These are phyloP conservation scores for Aspergillus luchuensis DNA, from an alignment of 2,329 filamentous ascomycete species.

Conservation along the genomic window DNA sequence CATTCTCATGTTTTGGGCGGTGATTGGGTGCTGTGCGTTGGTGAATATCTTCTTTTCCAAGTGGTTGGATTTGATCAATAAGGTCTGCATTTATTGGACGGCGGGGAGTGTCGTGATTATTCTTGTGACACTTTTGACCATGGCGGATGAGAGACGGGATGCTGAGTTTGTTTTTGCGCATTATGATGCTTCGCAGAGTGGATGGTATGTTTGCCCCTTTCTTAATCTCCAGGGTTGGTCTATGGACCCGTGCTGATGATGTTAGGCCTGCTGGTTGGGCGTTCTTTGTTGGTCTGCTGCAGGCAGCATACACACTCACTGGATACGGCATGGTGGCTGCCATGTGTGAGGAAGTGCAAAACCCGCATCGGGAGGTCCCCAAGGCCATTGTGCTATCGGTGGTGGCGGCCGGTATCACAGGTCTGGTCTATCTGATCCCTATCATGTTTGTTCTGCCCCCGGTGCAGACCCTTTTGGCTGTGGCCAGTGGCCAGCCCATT, in stretches of 20 bases:
- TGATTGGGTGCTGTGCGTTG: slow-evolving; percentile 65
- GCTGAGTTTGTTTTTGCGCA: slow-evolving; percentile 68
- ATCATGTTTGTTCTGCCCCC: slow-evolving; percentile 75
- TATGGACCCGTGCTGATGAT: slow-evolving; percentile 1
- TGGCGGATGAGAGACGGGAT: slow-evolving; percentile 60
- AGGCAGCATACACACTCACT: slow-evolving; percentile 56
- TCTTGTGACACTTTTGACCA: slow-evolving; percentile 61
- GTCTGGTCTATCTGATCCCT: slow-evolving; percentile 69
- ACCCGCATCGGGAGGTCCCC: slow-evolving; percentile 68
- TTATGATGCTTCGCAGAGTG: slow-evolving; percentile 66
- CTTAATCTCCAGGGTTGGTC: not conserved
- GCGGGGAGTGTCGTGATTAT: slow-evolving; percentile 68
- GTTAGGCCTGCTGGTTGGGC: slow-evolving; percentile 66
- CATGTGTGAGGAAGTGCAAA: slow-evolving; percentile 73
- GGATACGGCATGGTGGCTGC: slow-evolving; percentile 71
- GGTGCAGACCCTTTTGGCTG: slow-evolving; percentile 62
- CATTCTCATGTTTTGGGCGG: slow-evolving; percentile 70
- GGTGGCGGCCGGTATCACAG: slow-evolving; percentile 66
- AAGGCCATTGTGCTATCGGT: slow-evolving; percentile 72
- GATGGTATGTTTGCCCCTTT: slow-evolving; percentile 53
- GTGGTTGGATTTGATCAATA: slow-evolving; percentile 69
- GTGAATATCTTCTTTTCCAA: slow-evolving; percentile 67
- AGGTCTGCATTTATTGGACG: slow-evolving; percentile 74
- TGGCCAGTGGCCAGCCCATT: slow-evolving; percentile 74
- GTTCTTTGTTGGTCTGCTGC: slow-evolving; percentile 70